Percentiles rank a stretch among this genome's conserved stretches.
These are phyloP conservation scores for Nicotiana noctiflora DNA, from an alignment of 257 asterid genomes.

Conservation along the genomic window DNA sequence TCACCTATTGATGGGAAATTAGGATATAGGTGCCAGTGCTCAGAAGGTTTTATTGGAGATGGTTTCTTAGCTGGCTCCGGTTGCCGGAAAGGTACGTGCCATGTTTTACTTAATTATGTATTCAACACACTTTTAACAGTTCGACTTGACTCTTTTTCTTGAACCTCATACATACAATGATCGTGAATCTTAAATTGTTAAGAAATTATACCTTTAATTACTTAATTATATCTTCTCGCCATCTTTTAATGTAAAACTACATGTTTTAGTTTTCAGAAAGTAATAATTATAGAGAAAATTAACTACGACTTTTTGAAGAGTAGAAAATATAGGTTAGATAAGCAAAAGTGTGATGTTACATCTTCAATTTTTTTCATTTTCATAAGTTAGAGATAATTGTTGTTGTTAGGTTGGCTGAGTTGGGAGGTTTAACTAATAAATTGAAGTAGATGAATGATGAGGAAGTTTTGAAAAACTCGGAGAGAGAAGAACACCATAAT, in stretches of 20 bases:
- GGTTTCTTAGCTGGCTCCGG: conserved; percentile 59
- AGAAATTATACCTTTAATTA: not conserved
- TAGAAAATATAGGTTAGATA: not conserved
- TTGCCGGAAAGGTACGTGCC: conserved; percentile 62
- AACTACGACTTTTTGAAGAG: not conserved
- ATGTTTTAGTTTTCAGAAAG: not conserved
- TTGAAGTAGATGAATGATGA: not conserved
- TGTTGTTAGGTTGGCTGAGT: too few species aligned
- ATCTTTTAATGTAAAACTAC: not conserved
- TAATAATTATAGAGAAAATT: not conserved
- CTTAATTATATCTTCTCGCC: not conserved
- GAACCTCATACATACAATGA: too few species aligned
- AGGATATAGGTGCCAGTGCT: conserved; percentile 61
- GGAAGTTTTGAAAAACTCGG: not conserved
- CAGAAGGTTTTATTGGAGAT: conserved; percentile 61
- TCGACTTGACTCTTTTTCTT: too few species aligned
- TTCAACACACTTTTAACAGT: too few species aligned
- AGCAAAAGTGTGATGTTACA: not conserved
- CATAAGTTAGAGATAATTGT: too few species aligned
- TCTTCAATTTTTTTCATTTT: too few species aligned
- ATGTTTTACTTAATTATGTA: not conserved
- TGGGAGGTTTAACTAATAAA: not conserved
- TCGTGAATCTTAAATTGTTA: too few species aligned
- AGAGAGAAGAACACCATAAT: conserved; percentile 2
- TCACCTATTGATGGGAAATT: conserved; percentile 20